Evolutionary conservation across 1,139 yeast genomes (phyloP), one percentile per base, ranked within the genome.

Genomic region (Magnusiomyces tetraspermus): DNA sequence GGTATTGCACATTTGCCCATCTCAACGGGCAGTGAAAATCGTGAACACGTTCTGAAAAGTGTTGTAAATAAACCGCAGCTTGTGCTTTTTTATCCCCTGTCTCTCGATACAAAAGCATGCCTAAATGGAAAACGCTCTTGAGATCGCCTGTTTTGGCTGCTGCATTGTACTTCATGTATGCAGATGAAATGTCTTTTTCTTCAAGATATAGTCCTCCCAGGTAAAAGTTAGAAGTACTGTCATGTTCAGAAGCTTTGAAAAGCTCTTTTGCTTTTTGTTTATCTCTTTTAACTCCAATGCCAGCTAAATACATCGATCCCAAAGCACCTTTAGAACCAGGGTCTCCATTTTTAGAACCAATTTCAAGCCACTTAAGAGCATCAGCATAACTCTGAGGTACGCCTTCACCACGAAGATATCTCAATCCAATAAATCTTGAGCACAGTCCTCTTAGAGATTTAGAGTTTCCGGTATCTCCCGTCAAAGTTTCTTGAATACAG

Each of bases 361-460:
- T 58, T 30, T 59, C 57, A 43, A 82, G 69, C 70, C 78, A 75
- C 2, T 67, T 56, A 24, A 67, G 59, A 0, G 96, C 95, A 53
- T 63, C 59, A 0, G 62, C 61, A 47, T 70, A 67, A 64, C 85
- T 70, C 42, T 69, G 67, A 1, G 67, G 71, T 1, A 64, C 73
- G 0, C 94, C 95, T 56, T 82, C 85, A 0, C 96, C 97, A 10
- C 82, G 73, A 48, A 86, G 70, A 60, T 80, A 79, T 77, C 88
- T 76, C 51, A 78, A 83, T 0, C 92, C 97, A 44, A 87, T 64
- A 46, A 78, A 65, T 2, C 78, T 72, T 3, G 76, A 67, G 54
- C 77, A 71, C 49, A 53, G 28, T 5, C 61, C 60, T 30, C 57
- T 59, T 56, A 44, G 61, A 60, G 22, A 53, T 51, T 30, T 31